phyloP scores from a whole-genome alignment of 148 eudicot genomes.

The Nepenthes gracilis region DNA sequence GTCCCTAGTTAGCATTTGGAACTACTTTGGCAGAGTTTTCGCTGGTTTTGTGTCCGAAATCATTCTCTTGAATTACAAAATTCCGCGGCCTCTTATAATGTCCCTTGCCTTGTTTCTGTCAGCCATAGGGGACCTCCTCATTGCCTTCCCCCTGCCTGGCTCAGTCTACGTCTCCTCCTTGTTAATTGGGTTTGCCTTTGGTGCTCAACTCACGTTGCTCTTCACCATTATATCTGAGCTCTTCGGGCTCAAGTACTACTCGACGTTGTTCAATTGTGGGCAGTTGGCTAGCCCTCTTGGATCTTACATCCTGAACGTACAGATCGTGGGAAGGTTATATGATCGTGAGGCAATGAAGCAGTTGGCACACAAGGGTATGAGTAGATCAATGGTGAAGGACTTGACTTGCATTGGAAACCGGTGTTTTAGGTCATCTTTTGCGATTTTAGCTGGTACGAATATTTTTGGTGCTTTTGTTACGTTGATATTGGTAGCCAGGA shows the following conservation, averaged over 20 bases:
- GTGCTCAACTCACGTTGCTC: conserved; percentile 7
- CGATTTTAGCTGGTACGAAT: conserved; percentile 5
- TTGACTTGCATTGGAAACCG: conserved; percentile 10
- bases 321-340: conserved; percentile 8
- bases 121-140: conserved; percentile 6
- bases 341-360: conserved; percentile 12
- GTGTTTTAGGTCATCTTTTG: conserved; percentile 4
- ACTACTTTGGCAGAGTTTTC: conserved; percentile 12
- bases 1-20: conserved; percentile 12
- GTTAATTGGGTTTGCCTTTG: conserved; percentile 10
- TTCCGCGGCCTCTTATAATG: conserved; percentile 12
- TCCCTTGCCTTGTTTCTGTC: neutral
- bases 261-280: conserved; percentile 11
- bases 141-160: conserved; percentile 5
- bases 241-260: conserved; percentile 13
- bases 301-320: conserved; percentile 6
- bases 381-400: conserved; percentile 7
- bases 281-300: conserved; percentile 13
- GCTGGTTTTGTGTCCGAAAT: conserved; percentile 13
- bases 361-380: conserved; percentile 7
- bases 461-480: conserved; percentile 6
- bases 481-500: conserved; percentile 4
- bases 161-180: conserved; percentile 8
- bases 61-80: conserved; percentile 3
- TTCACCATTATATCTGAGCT: conserved; percentile 11